These are phyloP conservation scores for Cavenderia fasciculata DNA, from an alignment of 78 protist genomes.

Conservation along the genomic window DNA sequence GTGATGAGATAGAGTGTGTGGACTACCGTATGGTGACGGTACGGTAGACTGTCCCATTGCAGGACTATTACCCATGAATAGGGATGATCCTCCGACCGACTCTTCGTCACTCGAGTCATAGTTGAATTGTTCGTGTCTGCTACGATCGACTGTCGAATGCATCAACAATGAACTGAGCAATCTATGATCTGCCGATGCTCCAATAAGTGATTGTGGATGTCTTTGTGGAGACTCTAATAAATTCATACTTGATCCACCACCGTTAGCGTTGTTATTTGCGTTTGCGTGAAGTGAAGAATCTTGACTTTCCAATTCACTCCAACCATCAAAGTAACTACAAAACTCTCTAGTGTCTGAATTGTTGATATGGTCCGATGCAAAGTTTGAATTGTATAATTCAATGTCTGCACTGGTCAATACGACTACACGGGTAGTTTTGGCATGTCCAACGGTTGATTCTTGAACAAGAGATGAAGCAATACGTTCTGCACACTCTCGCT, in stretches of 20 bases:
- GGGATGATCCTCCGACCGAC: background rate
- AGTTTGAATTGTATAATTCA: background rate
- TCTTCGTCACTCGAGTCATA: conserved; percentile 19
- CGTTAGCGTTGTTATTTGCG: too few species aligned
- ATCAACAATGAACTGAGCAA: conserved; percentile 1
- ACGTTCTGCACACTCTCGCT: conserved; percentile 13
- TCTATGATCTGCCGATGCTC: conserved; percentile 54
- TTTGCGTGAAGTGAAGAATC: background rate
- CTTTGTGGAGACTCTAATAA: too few species aligned
- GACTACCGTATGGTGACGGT: too few species aligned
- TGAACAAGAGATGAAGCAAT: conserved; percentile 19
- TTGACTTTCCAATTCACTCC: conserved; percentile 11
- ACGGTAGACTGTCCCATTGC: too few species aligned
- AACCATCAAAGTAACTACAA: conserved; percentile 37
- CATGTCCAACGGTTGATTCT: conserved; percentile 44
- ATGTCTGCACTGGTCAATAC: too few species aligned
- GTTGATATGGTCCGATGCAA: too few species aligned
- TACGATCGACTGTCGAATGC: too few species aligned
- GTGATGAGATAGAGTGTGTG: background rate
- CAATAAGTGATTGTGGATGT: conserved; percentile 55
- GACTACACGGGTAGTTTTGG: background rate
- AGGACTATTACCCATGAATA: too few species aligned
- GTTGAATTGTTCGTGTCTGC: too few species aligned
- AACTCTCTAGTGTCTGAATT: conserved; percentile 38
- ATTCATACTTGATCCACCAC: too few species aligned